Conservation (phyloP, 768 basidiomycete species). For the Kondoa subrosea region DNA sequence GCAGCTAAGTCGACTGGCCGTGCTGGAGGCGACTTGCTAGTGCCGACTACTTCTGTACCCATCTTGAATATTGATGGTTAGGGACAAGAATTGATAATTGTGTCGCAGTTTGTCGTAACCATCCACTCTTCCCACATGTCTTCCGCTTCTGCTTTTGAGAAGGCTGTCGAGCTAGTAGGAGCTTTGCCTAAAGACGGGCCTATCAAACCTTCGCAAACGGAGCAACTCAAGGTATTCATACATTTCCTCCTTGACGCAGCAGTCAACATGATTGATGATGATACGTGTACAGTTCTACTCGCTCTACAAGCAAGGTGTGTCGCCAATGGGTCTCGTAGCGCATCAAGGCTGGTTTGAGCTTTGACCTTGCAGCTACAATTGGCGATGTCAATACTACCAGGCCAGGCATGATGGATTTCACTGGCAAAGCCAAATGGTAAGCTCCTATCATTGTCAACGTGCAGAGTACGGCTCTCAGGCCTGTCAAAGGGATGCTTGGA, state of each 20-base stretch:
- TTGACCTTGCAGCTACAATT: conserved; percentile 47
- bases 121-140: neutral
- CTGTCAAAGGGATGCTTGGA: conserved; percentile 65
- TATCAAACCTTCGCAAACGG: conserved; percentile 52
- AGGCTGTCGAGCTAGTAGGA: conserved; percentile 47
- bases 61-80: too few species aligned
- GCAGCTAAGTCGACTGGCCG: too few species aligned
- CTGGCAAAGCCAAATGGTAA: conserved; percentile 80
- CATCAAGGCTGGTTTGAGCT: too few species aligned
- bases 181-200: conserved; percentile 46
- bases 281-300: conserved; percentile 97
- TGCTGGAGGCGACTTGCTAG: too few species aligned
- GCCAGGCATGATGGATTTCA: conserved; percentile 68
- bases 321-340: too few species aligned
- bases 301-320: conserved; percentile 75
- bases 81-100: too few species aligned
- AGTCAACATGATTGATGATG: too few species aligned
- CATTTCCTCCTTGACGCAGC: too few species aligned
- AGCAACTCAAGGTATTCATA: conserved; percentile 52
- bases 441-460: conserved; percentile 17
- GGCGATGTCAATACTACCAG: conserved; percentile 52
- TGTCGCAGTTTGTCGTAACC: neutral
- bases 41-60: too few species aligned
- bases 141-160: conserved; percentile 48
- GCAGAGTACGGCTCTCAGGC: neutral